Conservation (phyloP, 2,329 filamentous ascomycete genomes). For the Claviceps paspali region DNA sequence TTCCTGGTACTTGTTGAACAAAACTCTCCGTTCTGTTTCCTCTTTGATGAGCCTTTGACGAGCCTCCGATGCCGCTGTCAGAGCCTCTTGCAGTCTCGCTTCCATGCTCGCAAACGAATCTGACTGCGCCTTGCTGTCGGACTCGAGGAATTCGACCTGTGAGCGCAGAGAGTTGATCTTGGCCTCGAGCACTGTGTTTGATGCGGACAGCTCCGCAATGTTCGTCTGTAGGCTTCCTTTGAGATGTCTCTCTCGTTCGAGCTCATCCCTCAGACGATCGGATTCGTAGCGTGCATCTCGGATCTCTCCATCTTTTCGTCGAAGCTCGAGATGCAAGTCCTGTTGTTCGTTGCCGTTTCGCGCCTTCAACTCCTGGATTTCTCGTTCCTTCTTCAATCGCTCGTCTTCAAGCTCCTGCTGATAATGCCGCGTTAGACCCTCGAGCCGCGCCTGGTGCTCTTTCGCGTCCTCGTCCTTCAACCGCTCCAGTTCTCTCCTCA, state of each 20-base stretch:
- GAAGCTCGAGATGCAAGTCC: constrained; percentile 30
- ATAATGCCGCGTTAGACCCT: constrained; percentile 46
- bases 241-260: constrained; percentile 48
- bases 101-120: constrained; percentile 74
- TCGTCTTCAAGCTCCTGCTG: constrained; percentile 53
- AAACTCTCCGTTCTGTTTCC: constrained; percentile 74
- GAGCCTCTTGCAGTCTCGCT: constrained; percentile 61
- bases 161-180: constrained; percentile 62
- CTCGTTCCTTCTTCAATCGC: constrained; percentile 37
- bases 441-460: constrained; percentile 52
- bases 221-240: constrained; percentile 37
- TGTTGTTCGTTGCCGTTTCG: constrained; percentile 36
- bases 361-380: constrained; percentile 48
- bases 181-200: constrained; percentile 54
- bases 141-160: constrained; percentile 79
- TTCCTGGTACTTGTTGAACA: constrained; percentile 97
- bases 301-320: constrained; percentile 39
- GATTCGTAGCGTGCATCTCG: constrained; percentile 29
- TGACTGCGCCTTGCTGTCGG: constrained; percentile 77
- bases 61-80: constrained; percentile 51
- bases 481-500: constrained; percentile 30
- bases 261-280: constrained; percentile 31
- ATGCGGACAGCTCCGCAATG: constrained; percentile 42
- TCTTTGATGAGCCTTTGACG: constrained; percentile 78
- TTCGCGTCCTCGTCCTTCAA: constrained; percentile 31